Evolutionary conservation across 345 rosid species (phyloP), one percentile per base, ranked within the genome.

Genomic region (Cardamine resedifolia): DNA sequence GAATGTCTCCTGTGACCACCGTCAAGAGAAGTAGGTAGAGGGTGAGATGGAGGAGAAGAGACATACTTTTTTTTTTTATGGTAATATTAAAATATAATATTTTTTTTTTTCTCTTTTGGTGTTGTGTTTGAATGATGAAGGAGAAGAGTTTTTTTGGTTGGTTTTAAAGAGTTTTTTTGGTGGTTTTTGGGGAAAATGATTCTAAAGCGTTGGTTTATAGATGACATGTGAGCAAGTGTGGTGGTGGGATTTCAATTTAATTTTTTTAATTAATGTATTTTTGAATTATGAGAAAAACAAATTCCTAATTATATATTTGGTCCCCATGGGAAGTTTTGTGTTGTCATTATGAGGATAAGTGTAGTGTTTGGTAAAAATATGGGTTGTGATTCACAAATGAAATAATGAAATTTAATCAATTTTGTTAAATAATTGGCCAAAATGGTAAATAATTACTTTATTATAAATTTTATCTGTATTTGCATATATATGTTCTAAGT

Each of bases 1-100:
- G 97, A 6, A 48, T 58, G 12, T 43, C 45, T 10, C 79, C 70
- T 24, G 77, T 27, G 23, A 34, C 65, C 10, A 47, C 51, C 41
- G 59, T 64, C 66, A 61, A 65, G 51, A 73, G 71, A 7, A 57
- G 58, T 65, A 65, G 70, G 74, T 75, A 20, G 58, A 63, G 44
- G 70, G 69, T 61, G 79, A 75, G 69, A 68, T 51, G 69, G 23
- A 31, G 30, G 31, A 21, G 24, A 52, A 18, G 64, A 53, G 70
- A 75, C 79, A 75, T 75, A 4, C 10, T 68, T 59, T 7, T 36
- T 64, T 8, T 19, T 41, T 36, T 19, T 41, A 23, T 10, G 3
- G 6, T 15, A 4, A 10, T 12, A 38, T 38, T 12, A 38, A 38
- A 38, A 38, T 12, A 4, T 36, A 36, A 36, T 23, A 36, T 51